Evolutionary conservation across 2,329 filamentous ascomycete species (phyloP).

Genomic region (Colletotrichum scovillei): DNA sequence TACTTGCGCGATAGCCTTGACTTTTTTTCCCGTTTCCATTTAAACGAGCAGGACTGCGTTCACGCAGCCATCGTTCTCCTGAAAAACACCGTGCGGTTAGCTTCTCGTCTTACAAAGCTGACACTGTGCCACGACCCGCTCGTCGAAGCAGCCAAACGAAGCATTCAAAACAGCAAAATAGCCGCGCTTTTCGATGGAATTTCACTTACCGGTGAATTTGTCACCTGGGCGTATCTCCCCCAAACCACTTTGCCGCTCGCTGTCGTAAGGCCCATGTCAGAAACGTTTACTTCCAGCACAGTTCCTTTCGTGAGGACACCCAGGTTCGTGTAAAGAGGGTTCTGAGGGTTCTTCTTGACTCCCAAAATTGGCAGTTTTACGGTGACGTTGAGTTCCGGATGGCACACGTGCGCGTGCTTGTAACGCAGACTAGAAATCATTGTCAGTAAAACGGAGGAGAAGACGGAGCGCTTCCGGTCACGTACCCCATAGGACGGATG

Average conservation of each 20-base stretch:
- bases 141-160: too few species aligned
- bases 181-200: too few species aligned
- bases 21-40: background rate
- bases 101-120: too few species aligned
- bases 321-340: conserved; percentile 90
- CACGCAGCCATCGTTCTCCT: conserved; percentile 58
- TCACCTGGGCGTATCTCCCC: conserved; percentile 84
- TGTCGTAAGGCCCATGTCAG: conserved; percentile 90
- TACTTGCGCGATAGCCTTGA: background rate
- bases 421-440: conserved; percentile 50
- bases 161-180: too few species aligned
- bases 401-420: conserved; percentile 67
- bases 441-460: background rate
- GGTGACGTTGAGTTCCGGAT: conserved; percentile 86
- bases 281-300: conserved; percentile 86
- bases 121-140: too few species aligned
- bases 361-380: conserved; percentile 83
- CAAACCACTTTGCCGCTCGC: conserved; percentile 93
- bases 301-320: conserved; percentile 65
- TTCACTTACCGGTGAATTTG: conserved; percentile 38
- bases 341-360: conserved; percentile 77
- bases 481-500: conserved; percentile 58
- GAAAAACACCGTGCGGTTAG: conserved; percentile 50
- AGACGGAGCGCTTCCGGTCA: background rate
- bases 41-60: conserved; percentile 46